Conservation (phyloP, 768 basidiomycete genomes). For the Chlorophyllum brunneum region DNA sequence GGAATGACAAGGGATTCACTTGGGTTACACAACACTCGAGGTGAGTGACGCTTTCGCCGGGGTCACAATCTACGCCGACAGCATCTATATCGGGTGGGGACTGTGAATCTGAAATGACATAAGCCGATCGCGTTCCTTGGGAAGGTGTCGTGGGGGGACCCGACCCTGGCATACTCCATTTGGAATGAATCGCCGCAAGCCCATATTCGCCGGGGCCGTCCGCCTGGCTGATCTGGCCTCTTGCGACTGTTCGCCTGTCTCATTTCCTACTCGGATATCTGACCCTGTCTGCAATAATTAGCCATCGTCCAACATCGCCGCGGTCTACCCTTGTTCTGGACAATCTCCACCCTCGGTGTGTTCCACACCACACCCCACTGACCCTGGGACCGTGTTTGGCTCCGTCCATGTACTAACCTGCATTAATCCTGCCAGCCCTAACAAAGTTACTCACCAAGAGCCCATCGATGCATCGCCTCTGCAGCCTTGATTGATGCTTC, state of each 20-base stretch:
- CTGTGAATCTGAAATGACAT: slow-evolving; percentile 10
- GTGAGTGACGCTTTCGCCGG: slow-evolving; percentile 7
- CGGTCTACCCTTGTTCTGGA: background rate
- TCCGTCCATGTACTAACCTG: background rate
- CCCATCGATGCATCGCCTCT: background rate
- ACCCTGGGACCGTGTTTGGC: background rate
- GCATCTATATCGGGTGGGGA: slow-evolving; percentile 6
- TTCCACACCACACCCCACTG: background rate
- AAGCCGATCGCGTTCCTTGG: slow-evolving; percentile 12
- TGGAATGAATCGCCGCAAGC: slow-evolving; percentile 1
- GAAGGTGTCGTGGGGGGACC: background rate
- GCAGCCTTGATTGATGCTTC: background rate
- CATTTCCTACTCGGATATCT: slow-evolving; percentile 6
- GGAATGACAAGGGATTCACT: slow-evolving; percentile 7
- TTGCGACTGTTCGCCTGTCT: background rate
- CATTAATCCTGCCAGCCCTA: background rate
- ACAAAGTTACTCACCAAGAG: background rate
- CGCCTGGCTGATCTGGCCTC: background rate
- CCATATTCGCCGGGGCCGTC: slow-evolving; percentile 3
- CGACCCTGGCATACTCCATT: background rate
- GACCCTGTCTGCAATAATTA: background rate
- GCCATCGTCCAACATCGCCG: slow-evolving; percentile 3
- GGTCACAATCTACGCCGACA: slow-evolving; percentile 10
- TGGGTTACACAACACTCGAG: slow-evolving; percentile 3
- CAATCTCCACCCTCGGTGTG: background rate